Base-by-base conservation (phyloP, 345 rosid species). In the Populus simonii region DNA sequence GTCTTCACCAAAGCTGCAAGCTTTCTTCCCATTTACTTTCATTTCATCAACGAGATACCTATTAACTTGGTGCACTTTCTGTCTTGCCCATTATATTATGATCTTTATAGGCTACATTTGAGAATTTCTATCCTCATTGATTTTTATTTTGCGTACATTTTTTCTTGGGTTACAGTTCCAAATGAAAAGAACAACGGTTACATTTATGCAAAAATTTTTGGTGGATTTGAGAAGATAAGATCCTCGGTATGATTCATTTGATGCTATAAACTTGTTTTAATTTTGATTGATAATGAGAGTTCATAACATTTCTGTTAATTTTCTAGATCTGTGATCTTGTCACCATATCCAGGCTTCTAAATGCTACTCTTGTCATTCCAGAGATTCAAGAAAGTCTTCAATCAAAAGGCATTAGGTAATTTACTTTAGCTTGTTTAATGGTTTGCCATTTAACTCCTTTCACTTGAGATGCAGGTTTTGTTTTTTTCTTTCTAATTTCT, bases 291-390 rank as follows among this genome's bases (percentile, higher is more conserved):
- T 78, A 16, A 27, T 43, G 82, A 65, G 57, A 79, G 74, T 75
- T 67, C 66, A 31, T 80, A 55, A 84, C 83, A 13, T 82, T 77
- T 83, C 83, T 90, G 87, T 85, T 86, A 86, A 84, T 88, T 92
- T 86, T 90, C 90, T 92, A 96, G 98, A 90, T 96, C 82, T 94
- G 98, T 88, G 99, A 96, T 92, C 98, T 96, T 90, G 99, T 96
- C 87, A 88, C 94, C 88, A 89, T 96, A 87, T 88, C 99, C 90
- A 94, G 98, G 94, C 99, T 96, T 87, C 84, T 96, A 80, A 96
- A 96, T 91, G 99, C 98, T 88, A 96, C 99, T 78, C 99, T 96
- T 86, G 91, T 94, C 87, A 88, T 96, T 89, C 99, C 99, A 77
- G 99, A 96, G 90, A 89, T 96, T 84, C 99, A 96, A 87, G 90